These are phyloP conservation scores for Yarrowia osloensis DNA, from an alignment of 805 yeast genomes.

Conservation along the genomic window DNA sequence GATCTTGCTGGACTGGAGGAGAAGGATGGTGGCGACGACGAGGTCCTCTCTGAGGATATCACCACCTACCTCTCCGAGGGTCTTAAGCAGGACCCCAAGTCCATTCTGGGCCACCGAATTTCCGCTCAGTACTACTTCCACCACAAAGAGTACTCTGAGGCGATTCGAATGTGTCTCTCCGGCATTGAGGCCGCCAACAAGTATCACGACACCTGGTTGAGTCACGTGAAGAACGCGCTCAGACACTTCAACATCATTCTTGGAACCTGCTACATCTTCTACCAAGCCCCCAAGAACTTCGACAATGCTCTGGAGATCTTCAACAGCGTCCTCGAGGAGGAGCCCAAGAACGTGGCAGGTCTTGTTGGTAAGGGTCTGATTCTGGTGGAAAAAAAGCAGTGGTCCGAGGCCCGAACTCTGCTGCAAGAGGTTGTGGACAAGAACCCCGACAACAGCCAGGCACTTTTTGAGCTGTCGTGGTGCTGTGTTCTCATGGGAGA, in stretches of 20 bases:
- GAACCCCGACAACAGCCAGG: conserved; percentile 58
- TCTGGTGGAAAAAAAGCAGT: conserved; percentile 62
- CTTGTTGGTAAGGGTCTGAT: conserved; percentile 82
- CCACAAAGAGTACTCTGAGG: conserved; percentile 62
- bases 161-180: conserved; percentile 58
- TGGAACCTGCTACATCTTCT: conserved; percentile 77
- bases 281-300: conserved; percentile 89
- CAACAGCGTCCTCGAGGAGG: conserved; percentile 56
- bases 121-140: conserved; percentile 61
- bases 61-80: conserved; percentile 55
- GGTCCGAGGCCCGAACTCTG: conserved; percentile 55
- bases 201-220: conserved; percentile 48
- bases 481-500: conserved; percentile 61
- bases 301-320: conserved; percentile 71
- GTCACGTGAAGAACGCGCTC: conserved; percentile 51
- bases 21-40: conserved; percentile 45
- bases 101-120: conserved; percentile 67
- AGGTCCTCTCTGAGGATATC: conserved; percentile 43
- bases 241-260: conserved; percentile 62
- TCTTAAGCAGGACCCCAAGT: conserved; percentile 44
- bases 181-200: conserved; percentile 55
- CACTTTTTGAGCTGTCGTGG: conserved; percentile 76
- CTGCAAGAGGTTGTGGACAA: conserved; percentile 54
- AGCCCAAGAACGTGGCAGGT: conserved; percentile 57
- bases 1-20: conserved; percentile 36